Base-by-base conservation (phyloP, 208 protist species). In the Balamuthia mandrillaris region DNA sequence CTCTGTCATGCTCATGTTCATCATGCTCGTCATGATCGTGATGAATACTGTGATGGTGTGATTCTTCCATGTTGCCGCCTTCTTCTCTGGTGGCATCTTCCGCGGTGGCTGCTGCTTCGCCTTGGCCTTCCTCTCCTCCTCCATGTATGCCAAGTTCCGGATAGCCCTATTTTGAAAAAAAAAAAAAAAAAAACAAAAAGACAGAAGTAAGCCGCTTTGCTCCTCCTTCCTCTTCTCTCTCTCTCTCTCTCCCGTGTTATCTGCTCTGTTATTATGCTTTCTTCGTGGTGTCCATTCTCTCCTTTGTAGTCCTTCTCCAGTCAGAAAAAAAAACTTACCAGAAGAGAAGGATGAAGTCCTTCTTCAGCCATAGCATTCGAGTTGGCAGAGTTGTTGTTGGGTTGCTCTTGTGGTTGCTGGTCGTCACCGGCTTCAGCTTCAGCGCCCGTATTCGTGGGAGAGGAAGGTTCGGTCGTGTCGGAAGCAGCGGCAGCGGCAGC, bases 21-120 rank as follows among this genome's bases (percentile, higher is more conserved):
- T 44, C 2, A 47, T 81, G 74, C 12, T 3, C 29, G 74, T 81
- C 51, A 47, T 81, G 74, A 29, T 77, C 33, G 31, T 77, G 66
- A 27, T 77, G 66, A 10, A 51, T 45, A 52, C 3, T 4, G 7
- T 61, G 49, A 31, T 81, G 74, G 49, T 81, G 74, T 3, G 49
- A n/a, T n/a, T n/a, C n/a, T n/a, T n/a, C n/a, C n/a, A n/a, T n/a
- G n/a, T n/a, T n/a, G n/a, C n/a, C n/a, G n/a, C n/a, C n/a, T n/a
- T n/a, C n/a, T n/a, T n/a, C n/a, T n/a, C n/a, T n/a, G n/a, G n/a
- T n/a, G n/a, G n/a, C n/a, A n/a, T n/a, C n/a, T n/a, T n/a, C 18
- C 24, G 6, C 33, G n/a, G 51, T 3, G 49, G n/a, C n/a, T n/a
- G n/a, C n/a, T n/a, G n/a, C n/a, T n/a, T n/a, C n/a, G n/a, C n/a